Conservation (phyloP, 1,284 basidiomycete genomes). For the Meira miltonrushii region DNA sequence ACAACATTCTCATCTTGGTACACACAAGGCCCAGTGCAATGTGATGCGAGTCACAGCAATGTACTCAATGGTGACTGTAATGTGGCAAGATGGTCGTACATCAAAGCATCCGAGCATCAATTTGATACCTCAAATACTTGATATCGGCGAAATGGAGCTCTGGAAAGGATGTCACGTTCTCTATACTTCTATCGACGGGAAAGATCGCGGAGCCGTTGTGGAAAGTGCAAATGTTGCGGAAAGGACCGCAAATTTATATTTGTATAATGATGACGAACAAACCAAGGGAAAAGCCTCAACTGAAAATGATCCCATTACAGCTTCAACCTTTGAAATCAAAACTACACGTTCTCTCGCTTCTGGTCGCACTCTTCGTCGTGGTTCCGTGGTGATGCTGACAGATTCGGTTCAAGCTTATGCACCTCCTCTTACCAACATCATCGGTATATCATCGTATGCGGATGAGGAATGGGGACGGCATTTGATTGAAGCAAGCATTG, state of each 20-base stretch:
- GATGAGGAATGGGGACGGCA: constrained; percentile 41
- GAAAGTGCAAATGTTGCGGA: constrained; percentile 56
- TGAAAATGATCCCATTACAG: constrained; percentile 36
- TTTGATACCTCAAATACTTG: too few relatives aligned
- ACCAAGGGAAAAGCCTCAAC: constrained; percentile 56
- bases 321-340: constrained; percentile 80
- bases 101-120: constrained; percentile 60
- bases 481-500: constrained; percentile 68
- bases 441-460: not conserved
- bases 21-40: not conserved
- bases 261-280: constrained; percentile 32
- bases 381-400: constrained; percentile 71
- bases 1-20: constrained; percentile 15
- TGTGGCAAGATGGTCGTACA: constrained; percentile 80
- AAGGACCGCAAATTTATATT: constrained; percentile 42
- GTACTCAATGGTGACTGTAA: constrained; percentile 64
- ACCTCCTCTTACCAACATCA: not conserved
- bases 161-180: constrained; percentile 77
- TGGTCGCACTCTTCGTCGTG: constrained; percentile 63
- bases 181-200: constrained; percentile 70
- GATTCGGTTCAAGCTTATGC: constrained; percentile 64
- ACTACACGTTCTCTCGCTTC: constrained; percentile 61
- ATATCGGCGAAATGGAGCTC: constrained; percentile 58
- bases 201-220: constrained; percentile 64
- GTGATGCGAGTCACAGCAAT: constrained; percentile 62